phyloP scores from a whole-genome alignment of 345 rosid species.

The Tarenaya hassleriana region DNA sequence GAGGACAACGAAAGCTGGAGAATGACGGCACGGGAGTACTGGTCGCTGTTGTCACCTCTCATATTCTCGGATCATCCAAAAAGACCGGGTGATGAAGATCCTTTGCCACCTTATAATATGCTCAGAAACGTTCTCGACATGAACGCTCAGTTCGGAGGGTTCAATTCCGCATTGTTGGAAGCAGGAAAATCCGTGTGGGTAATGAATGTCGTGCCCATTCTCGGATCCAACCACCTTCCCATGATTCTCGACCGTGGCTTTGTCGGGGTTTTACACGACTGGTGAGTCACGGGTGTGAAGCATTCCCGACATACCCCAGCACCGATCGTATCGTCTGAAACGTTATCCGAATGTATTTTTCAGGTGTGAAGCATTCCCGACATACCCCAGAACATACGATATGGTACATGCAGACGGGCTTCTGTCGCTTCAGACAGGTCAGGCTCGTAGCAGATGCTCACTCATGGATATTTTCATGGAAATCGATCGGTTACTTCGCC shows the following conservation, averaged over 20 bases:
- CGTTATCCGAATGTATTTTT: not conserved
- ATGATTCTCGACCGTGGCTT: constrained; percentile 88
- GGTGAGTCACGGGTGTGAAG: constrained; percentile 53
- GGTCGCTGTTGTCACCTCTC: constrained; percentile 94
- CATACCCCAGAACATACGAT: constrained; percentile 92
- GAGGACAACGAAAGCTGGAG: constrained; percentile 69
- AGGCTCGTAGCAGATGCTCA: constrained; percentile 41
- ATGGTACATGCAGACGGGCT: constrained; percentile 85
- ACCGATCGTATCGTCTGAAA: not conserved
- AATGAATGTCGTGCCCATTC: constrained; percentile 90
- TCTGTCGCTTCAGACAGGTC: constrained; percentile 50
- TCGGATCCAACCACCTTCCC: constrained; percentile 78
- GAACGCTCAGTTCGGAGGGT: constrained; percentile 91
- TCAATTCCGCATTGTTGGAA: constrained; percentile 79
- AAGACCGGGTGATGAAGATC: constrained; percentile 99
- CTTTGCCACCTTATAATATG: constrained; percentile 96
- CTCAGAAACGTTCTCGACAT: constrained; percentile 90
- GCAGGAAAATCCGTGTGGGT: constrained; percentile 89
- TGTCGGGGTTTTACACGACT: constrained; percentile 84
- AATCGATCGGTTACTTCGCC: constrained; percentile 91
- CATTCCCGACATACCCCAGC: not conserved
- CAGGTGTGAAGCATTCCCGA: constrained; percentile 98
- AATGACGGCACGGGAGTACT: constrained; percentile 54
- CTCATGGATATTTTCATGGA: constrained; percentile 59
- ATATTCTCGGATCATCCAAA: constrained; percentile 99